Evolutionary conservation across 2,329 filamentous ascomycete species (phyloP), one percentile per base, ranked within the genome.

Genomic region (Incumbomyces delicatus): DNA sequence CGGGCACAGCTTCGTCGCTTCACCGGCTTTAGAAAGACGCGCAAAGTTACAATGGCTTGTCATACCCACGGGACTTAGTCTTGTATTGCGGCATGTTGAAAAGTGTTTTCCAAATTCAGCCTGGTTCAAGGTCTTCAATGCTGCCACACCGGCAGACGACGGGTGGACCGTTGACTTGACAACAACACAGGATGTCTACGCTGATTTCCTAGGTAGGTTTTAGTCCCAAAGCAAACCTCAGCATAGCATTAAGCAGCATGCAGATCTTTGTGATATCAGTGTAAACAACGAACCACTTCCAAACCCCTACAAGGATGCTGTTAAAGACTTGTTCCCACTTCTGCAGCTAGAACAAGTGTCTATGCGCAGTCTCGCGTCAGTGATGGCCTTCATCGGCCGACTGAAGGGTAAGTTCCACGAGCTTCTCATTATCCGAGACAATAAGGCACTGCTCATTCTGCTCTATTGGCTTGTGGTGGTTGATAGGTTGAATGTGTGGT

Each of bases 361-460:
- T 14, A 42, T 42, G n/a, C 17, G n/a, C 13, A 27, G 16, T 34
- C 22, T 32, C 13, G 40, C 40, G 8, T 27, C 12, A 18, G 30
- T 44, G n/a, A 34, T 47, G 31, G 29, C 18, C 16, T 47, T 41
- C 44, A 47, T 47, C 36, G 36, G 6, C 18, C 29, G 38, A 20
- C 14, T 47, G 4, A 18, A 38, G 3, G 27, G n/a, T 8, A 7
- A 12, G n/a, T 33, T 18, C 31, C 44, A 41, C n/a, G n/a, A 14
- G n/a, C 14, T 46, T 6, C 29, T 46, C 22, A 16, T 33, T 5
- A 17, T 14, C 14, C 16, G 35, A 46, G 34, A 46, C 14, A 37
- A 20, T 18, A 16, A 34, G 17, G 44, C 44, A 12, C 34, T 47
- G 35, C 37, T 41, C 13, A 47, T 47, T 37, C 17, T 47, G 31